Conservation (phyloP, 2,329 filamentous ascomycete species). For the Colletotrichum truncatum region DNA sequence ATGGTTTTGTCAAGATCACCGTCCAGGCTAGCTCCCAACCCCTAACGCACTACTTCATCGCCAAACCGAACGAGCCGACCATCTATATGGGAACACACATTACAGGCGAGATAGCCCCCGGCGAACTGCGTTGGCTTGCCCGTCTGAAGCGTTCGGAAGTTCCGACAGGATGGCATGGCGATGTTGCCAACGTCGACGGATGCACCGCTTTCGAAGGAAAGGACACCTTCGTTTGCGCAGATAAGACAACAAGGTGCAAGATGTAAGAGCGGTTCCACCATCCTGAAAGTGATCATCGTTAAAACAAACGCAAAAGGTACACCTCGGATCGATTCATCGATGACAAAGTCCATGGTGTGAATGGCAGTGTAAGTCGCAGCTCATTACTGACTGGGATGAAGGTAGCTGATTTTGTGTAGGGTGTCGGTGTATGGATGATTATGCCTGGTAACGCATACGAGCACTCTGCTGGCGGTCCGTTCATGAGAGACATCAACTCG, state of each 20-base stretch:
- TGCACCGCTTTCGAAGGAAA: constrained; percentile 32
- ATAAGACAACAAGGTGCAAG: constrained; percentile 25
- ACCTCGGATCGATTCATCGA: constrained; percentile 69
- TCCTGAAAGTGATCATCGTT: too few species aligned
- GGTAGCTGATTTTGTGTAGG: constrained; percentile 39
- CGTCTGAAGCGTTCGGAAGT: constrained; percentile 30
- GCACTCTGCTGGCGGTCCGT: constrained; percentile 65
- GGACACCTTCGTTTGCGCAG: constrained; percentile 33
- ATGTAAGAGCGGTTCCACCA: constrained; percentile 1
- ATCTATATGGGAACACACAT: constrained; percentile 38
- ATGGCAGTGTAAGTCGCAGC: constrained; percentile 34
- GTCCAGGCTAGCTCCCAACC: constrained; percentile 32
- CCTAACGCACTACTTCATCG: constrained; percentile 36
- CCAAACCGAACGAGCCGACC: constrained; percentile 33
- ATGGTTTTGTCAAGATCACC: constrained; percentile 33
- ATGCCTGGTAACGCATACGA: constrained; percentile 59
- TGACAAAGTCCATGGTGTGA: constrained; percentile 61
- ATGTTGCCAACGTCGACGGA: constrained; percentile 34
- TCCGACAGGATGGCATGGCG: constrained; percentile 34
- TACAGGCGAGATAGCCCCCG: constrained; percentile 34
- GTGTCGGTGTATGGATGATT: constrained; percentile 58
- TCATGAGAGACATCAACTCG: constrained; percentile 63
- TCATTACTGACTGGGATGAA: constrained; percentile 16
- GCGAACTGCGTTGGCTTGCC: constrained; percentile 36
- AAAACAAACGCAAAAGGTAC: constrained; percentile 42